These are phyloP conservation scores for Punica granatum DNA, from an alignment of 345 rosid genomes.

Conservation along the genomic window DNA sequence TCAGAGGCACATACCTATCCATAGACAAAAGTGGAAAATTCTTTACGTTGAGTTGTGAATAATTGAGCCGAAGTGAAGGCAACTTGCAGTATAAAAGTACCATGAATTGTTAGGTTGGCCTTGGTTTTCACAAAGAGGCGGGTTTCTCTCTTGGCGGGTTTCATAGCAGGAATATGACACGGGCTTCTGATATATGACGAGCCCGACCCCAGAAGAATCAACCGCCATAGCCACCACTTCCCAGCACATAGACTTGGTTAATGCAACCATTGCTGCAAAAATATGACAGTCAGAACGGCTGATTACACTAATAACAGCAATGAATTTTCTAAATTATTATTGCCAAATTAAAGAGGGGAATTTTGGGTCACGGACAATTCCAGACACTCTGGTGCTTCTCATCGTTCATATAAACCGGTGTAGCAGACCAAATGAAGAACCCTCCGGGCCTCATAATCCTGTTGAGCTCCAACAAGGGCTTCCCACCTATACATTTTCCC, in stretches of 20 bases:
- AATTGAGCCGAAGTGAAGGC: not conserved
- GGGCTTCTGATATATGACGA: conserved; percentile 82
- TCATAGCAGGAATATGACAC: conserved; percentile 59
- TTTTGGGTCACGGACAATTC: conserved; percentile 34
- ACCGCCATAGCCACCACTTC: conserved; percentile 49
- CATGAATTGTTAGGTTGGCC: conserved; percentile 45
- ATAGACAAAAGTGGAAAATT: not conserved
- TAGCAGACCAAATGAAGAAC: conserved; percentile 94
- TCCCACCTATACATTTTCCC: conserved; percentile 60
- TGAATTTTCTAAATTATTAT: not conserved
- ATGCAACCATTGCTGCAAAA: conserved; percentile 64
- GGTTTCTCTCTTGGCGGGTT: conserved; percentile 35
- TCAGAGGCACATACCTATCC: conserved; percentile 58
- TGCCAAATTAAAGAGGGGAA: not conserved
- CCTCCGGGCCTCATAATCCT: conserved; percentile 94
- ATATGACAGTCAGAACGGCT: not conserved
- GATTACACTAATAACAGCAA: not conserved
- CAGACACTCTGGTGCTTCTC: conserved; percentile 62
- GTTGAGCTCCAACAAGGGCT: conserved; percentile 82
- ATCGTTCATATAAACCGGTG: conserved; percentile 68
- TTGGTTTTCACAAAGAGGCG: conserved; percentile 57
- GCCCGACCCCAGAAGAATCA: conserved; percentile 65
- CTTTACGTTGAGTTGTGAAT: not conserved
- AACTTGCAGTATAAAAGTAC: conserved; percentile 24
- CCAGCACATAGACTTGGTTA: conserved; percentile 87